Conservation (phyloP, 2,329 filamentous ascomycete species). For the Colletotrichum viniferum region DNA sequence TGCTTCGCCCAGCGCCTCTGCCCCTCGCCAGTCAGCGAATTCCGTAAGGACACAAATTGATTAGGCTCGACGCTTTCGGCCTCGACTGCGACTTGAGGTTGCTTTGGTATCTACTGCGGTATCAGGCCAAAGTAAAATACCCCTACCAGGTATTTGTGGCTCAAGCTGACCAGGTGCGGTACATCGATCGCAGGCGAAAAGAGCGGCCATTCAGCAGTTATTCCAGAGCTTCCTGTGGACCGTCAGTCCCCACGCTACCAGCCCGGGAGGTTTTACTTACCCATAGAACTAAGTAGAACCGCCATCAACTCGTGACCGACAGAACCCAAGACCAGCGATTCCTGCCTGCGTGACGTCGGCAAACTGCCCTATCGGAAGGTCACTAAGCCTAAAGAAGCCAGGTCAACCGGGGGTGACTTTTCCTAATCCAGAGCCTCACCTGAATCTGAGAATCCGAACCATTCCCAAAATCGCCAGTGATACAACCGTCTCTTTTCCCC, state of each 20-base stretch:
- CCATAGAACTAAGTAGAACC: too few relatives aligned
- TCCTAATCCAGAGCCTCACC: conserved; percentile 22
- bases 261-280: too few relatives aligned
- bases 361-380: background rate
- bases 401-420: background rate
- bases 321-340: background rate
- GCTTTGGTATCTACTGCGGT: background rate
- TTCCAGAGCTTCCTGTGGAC: too few relatives aligned
- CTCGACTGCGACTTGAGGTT: background rate
- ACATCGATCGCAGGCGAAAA: too few relatives aligned
- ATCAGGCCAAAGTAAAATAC: too few relatives aligned
- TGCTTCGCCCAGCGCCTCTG: background rate
- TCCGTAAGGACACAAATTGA: background rate
- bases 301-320: conserved; percentile 2
- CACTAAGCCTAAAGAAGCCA: conserved; percentile 12
- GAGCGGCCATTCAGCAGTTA: too few relatives aligned
- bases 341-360: background rate
- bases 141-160: too few relatives aligned
- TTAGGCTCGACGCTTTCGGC: background rate
- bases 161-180: too few relatives aligned
- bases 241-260: too few relatives aligned
- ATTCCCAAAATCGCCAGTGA: conserved; percentile 4
- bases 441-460: conserved; percentile 26
- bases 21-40: background rate
- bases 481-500: background rate